A percentile compares a stretch with the other conserved stretches of the same genome.
Evolutionary conservation across 495 filamentous ascomycete species (phyloP).

Genomic region (Penicillium subrubescens): DNA sequence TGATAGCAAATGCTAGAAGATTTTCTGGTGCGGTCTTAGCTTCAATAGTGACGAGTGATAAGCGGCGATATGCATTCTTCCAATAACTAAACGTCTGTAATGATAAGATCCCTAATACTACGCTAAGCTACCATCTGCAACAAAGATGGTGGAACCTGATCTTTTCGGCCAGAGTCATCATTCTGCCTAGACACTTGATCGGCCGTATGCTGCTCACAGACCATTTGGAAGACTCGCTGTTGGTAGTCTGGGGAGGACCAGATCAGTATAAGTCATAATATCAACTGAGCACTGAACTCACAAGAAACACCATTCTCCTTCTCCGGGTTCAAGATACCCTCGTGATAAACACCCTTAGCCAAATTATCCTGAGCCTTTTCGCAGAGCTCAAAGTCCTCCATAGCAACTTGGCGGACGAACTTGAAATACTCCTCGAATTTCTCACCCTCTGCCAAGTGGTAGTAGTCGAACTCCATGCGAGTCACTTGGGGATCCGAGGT

Average conservation of each 20-base stretch:
- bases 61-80: background rate
- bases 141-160: conserved; percentile 11
- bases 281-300: conserved; percentile 28
- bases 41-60: background rate
- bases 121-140: conserved; percentile 32
- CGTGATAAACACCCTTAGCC: conserved; percentile 56
- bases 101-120: background rate
- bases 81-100: background rate
- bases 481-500: conserved; percentile 53
- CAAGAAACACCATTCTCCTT: conserved; percentile 61
- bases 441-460: conserved; percentile 53
- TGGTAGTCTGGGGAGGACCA: conserved; percentile 49
- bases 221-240: conserved; percentile 54
- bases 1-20: background rate
- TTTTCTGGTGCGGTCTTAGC: background rate
- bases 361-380: conserved; percentile 61
- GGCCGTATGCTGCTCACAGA: conserved; percentile 49
- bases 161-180: conserved; percentile 12
- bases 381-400: conserved; percentile 63
- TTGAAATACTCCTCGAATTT: conserved; percentile 62
- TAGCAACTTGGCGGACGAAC: conserved; percentile 61
- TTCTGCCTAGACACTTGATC: conserved; percentile 28
- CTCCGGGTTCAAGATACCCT: conserved; percentile 59
- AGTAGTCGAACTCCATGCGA: conserved; percentile 67
- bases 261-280: background rate